These are phyloP conservation scores for Neopestalotiopsis rosae DNA, from an alignment of 2,329 filamentous ascomycete species.

Conservation along the genomic window DNA sequence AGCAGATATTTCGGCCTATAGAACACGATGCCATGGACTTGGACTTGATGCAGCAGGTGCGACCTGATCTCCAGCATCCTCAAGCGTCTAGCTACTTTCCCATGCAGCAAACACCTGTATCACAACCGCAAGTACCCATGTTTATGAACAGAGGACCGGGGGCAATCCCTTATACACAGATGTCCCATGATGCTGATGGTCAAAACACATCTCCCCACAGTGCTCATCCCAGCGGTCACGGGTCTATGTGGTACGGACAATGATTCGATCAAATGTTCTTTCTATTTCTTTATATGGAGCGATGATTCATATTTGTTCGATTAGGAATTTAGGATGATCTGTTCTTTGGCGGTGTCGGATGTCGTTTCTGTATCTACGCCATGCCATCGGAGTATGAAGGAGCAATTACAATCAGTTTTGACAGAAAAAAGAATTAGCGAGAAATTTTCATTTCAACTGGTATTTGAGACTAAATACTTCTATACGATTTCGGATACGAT, in stretches of 20 bases:
- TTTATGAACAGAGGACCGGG: not conserved
- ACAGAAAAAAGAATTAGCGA: no score
- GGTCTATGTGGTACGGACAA: not conserved
- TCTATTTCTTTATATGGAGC: not conserved
- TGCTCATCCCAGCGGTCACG: not conserved
- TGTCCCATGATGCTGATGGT: not conserved
- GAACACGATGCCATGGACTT: constrained; percentile 1
- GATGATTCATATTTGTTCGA: not conserved
- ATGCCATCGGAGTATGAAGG: no score
- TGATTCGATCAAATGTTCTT: not conserved
- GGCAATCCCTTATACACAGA: not conserved
- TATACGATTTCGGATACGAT: no score
- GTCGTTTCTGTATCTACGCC: no score
- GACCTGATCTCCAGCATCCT: not conserved
- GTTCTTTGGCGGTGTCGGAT: no score
- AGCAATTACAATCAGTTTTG: no score
- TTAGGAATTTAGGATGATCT: no score
- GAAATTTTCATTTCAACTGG: no score
- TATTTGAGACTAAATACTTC: no score
- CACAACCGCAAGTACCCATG: not conserved
- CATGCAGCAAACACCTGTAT: not conserved
- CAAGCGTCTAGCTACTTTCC: constrained; percentile 3
- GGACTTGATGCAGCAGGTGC: not conserved
- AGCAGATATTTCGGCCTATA: not conserved
- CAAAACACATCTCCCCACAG: not conserved